Evolutionary conservation across 1,284 basidiomycete genomes (phyloP).

Genomic region (Hypsizygus ulmarius): DNA sequence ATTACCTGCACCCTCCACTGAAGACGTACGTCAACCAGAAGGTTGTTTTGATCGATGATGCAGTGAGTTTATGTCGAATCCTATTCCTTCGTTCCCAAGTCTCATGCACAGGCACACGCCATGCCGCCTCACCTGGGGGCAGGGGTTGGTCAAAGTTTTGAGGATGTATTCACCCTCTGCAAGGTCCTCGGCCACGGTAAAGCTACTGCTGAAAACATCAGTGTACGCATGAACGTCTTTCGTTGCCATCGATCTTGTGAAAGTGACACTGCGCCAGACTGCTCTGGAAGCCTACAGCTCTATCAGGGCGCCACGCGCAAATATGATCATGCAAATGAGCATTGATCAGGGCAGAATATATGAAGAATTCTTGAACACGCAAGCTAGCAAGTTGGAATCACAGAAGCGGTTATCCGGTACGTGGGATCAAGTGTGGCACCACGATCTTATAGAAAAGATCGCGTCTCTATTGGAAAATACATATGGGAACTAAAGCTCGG

Average conservation of each 20-base stretch:
- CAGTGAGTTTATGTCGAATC: constrained; percentile 35
- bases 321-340: constrained; percentile 42
- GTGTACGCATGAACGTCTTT: constrained; percentile 32
- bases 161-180: constrained; percentile 54
- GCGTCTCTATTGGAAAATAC: constrained; percentile 20
- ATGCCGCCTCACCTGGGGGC: constrained; percentile 63
- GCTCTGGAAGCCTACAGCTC: constrained; percentile 45
- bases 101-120: constrained; percentile 46
- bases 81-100: neutral
- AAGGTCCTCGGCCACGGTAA: constrained; percentile 46
- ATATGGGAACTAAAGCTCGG: neutral
- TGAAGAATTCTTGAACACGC: constrained; percentile 33
- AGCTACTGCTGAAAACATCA: constrained; percentile 42
- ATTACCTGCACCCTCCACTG: constrained; percentile 49
- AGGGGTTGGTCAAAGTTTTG: constrained; percentile 62
- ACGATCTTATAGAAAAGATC: constrained; percentile 41
- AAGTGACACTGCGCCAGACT: constrained; percentile 25
- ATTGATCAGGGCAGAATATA: constrained; percentile 39
- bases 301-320: constrained; percentile 44
- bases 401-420: constrained; percentile 33
- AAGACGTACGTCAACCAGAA: constrained; percentile 43
- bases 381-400: constrained; percentile 26
- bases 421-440: constrained; percentile 49
- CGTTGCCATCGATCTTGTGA: neutral
- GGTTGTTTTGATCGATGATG: constrained; percentile 58